These are phyloP conservation scores for Triticum dicoccoides DNA, from an alignment of 176 grass and related monocot genomes.

Conservation along the genomic window DNA sequence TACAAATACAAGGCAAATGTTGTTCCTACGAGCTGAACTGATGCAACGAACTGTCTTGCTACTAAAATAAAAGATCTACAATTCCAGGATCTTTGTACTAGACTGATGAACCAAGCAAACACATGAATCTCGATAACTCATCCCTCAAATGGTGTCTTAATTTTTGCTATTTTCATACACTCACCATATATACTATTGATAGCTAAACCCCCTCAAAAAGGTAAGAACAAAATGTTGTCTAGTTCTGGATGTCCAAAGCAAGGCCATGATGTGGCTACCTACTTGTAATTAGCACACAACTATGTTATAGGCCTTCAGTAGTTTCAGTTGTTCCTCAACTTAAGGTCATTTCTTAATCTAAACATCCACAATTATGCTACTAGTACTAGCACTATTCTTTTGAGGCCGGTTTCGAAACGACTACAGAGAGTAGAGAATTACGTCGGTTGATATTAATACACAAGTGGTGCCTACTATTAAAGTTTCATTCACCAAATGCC, in stretches of 20 bases:
- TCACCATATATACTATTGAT: too few relatives aligned
- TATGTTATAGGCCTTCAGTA: background rate
- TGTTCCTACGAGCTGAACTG: background rate
- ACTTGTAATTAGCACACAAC: background rate
- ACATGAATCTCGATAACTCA: background rate
- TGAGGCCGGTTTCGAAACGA: too few relatives aligned
- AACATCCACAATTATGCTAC: background rate
- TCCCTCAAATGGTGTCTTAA: background rate
- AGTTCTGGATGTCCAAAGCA: background rate
- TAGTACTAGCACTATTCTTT: background rate
- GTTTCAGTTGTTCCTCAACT: background rate
- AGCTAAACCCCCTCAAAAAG: too few relatives aligned
- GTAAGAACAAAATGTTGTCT: too few relatives aligned
- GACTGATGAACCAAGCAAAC: background rate
- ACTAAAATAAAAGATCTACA: too few relatives aligned
- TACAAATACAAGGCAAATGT: background rate
- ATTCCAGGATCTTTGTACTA: too few relatives aligned
- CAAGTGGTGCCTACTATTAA: too few relatives aligned
- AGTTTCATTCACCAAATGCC: too few relatives aligned
- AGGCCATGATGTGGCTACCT: background rate
- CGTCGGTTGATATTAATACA: too few relatives aligned
- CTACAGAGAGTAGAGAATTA: too few relatives aligned
- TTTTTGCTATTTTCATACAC: background rate
- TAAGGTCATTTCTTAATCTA: background rate
- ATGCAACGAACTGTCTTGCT: too few relatives aligned